These are phyloP conservation scores for Dacryopinax spathularia DNA, from an alignment of 768 basidiomycete species.

Conservation along the genomic window DNA sequence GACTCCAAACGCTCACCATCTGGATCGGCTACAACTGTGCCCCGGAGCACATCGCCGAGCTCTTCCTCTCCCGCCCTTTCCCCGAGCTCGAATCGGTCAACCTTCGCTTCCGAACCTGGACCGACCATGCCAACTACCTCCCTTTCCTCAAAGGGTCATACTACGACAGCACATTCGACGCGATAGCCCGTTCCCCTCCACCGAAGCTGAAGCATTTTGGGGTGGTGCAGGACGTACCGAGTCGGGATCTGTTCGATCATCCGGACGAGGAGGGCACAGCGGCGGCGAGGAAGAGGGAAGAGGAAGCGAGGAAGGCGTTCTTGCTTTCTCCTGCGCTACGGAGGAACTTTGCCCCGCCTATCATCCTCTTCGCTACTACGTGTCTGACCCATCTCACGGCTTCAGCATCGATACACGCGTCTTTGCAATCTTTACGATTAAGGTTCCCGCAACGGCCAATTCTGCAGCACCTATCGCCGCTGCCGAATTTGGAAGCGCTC, in stretches of 20 bases:
- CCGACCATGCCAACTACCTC: conserved; percentile 12
- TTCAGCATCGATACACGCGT: conserved; percentile 17
- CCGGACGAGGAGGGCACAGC: conserved; percentile 16
- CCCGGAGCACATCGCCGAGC: conserved; percentile 67
- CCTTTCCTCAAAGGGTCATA: conserved; percentile 58
- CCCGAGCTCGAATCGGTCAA: conserved; percentile 37
- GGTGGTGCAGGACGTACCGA: conserved; percentile 29
- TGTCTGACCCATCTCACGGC: neutral
- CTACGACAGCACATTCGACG: conserved; percentile 57
- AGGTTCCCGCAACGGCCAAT: conserved; percentile 58
- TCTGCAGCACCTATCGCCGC: conserved; percentile 31
- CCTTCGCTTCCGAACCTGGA: conserved; percentile 71
- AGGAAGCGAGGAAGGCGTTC: conserved; percentile 5
- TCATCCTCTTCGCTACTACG: conserved; percentile 54
- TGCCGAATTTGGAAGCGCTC: conserved; percentile 42
- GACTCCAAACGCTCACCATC: conserved; percentile 38
- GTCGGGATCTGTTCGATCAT: conserved; percentile 17
- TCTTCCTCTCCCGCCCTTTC: conserved; percentile 38
- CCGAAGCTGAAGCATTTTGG: conserved; percentile 22
- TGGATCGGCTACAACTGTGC: conserved; percentile 67
- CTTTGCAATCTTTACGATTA: conserved; percentile 45
- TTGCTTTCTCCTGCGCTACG: conserved; percentile 16
- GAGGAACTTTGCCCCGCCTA: conserved; percentile 60
- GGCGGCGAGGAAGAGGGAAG: conserved; percentile 14
- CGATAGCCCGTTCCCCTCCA: conserved; percentile 50